Base-by-base conservation (phyloP, 1,139 yeast species). In the Kluyveromyces sp. region DNA sequence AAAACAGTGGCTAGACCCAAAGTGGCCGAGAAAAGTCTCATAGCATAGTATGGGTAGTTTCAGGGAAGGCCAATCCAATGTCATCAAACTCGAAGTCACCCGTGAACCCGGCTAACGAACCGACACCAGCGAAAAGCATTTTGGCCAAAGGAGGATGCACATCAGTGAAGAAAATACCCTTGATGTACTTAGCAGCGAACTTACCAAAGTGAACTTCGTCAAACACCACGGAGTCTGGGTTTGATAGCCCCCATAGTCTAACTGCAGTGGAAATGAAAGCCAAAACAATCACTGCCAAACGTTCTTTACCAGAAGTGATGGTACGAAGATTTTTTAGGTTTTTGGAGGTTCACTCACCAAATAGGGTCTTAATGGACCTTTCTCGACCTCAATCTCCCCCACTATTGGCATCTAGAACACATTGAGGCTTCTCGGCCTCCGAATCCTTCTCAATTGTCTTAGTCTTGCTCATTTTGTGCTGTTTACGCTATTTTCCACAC, bases 91-190 rank as follows among this genome's bases (percentile, higher is more conserved):
- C 75, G 60, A 87, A 87, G 57, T 78, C 80, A 43, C 95, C 95
- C 44, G 76, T 76, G 67, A 81, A 88, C 0, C 95, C 95, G 45
- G 83, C 88, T 31, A 84, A 53, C 41, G 75, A 67, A 1, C 79
- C 90, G 41, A 86, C 79, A 37, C 84, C 87, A 2, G 95, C 96
- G 67, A 78, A 85, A 48, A 89, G 68, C 86, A 89, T 80, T 67
- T 88, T 88, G 43, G 96, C 95, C 60, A 88, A 74, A 3, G 97
- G 97, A 29, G 97, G 97, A 65, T 89, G 96, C 47, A 88, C 96
- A 67, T 89, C 96, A 86, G 89, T 83, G 69, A 89, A 88, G 67
- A 75, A 86, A 25, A 68, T 68, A 36, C 92, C 89, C 53, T 73
- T 69, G 51, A 86, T 80, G 67, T 86, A 86, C 61, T 83, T 81